These are phyloP conservation scores for Rosa chinensis DNA, from an alignment of 306 rosid genomes.

Conservation along the genomic window DNA sequence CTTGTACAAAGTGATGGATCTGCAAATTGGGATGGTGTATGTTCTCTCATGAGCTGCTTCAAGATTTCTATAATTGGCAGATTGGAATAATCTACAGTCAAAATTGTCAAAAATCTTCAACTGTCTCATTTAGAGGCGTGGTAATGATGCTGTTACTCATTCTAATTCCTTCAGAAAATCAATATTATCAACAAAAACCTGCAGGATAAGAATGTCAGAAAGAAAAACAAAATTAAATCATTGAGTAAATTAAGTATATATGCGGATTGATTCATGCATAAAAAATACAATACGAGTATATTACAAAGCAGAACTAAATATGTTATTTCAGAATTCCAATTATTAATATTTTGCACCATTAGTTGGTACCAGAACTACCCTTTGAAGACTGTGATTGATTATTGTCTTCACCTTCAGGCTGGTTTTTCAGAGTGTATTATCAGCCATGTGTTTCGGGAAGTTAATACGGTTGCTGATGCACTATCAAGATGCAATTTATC, in stretches of 20 bases:
- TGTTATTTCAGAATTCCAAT: not conserved
- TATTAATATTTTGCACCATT: too few species aligned
- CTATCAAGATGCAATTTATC: too few species aligned
- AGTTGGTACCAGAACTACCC: constrained; percentile 3
- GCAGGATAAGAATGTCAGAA: constrained; percentile 24
- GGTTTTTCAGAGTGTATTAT: too few species aligned
- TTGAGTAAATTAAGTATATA: not conserved
- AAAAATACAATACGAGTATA: not conserved
- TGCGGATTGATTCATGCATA: not conserved
- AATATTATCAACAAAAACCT: constrained; percentile 64
- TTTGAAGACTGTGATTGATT: too few species aligned
- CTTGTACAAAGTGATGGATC: constrained; percentile 16
- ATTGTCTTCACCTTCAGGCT: too few species aligned
- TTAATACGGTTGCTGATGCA: too few species aligned
- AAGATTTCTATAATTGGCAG: constrained; percentile 29
- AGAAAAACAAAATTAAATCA: not conserved
- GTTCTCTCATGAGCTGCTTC: constrained; percentile 21
- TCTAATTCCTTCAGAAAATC: constrained; percentile 72
- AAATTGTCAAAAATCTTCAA: constrained; percentile 25
- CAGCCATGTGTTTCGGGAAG: too few species aligned
- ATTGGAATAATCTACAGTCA: constrained; percentile 14
- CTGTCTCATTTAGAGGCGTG: constrained; percentile 26
- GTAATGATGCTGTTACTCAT: constrained; percentile 33
- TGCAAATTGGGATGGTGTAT: constrained; percentile 9
- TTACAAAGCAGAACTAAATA: not conserved